phyloP scores from a whole-genome alignment of 75 land plant genomes.

The Ceratopteris richardii region DNA sequence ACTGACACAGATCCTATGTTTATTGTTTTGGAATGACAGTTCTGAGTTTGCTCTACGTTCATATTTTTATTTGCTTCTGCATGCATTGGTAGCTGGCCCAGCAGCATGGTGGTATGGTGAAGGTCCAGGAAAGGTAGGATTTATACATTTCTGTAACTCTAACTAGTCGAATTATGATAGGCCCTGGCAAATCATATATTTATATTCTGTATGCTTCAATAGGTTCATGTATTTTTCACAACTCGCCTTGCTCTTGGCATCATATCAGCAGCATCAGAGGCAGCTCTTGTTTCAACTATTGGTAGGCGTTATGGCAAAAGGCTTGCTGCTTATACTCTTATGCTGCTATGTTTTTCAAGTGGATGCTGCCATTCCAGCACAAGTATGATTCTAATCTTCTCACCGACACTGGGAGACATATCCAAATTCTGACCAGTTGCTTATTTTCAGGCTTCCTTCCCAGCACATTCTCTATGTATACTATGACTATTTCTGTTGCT shows the following conservation, averaged over 20 bases:
- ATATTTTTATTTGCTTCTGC: constrained; percentile 77
- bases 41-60: constrained; percentile 93
- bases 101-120: constrained; percentile 62
- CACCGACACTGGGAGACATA: neutral
- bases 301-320: constrained; percentile 81
- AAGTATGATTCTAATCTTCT: constrained; percentile 40
- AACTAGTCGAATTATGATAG: no score
- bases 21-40: no score
- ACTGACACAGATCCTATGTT: no score
- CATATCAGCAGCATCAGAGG: constrained; percentile 64
- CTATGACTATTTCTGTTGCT: constrained; percentile 74
- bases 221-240: constrained; percentile 81
- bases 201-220: no score
- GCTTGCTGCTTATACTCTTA: constrained; percentile 67
- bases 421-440: neutral
- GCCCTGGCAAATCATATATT: no score
- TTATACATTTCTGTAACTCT: no score
- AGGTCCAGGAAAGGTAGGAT: constrained; percentile 44
- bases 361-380: constrained; percentile 98
- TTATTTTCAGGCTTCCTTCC: constrained; percentile 78
- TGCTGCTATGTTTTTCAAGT: constrained; percentile 87
- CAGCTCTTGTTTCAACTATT: constrained; percentile 72
- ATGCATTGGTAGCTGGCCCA: constrained; percentile 62
- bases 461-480: constrained; percentile 95
- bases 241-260: constrained; percentile 71